Conservation (phyloP, 306 rosid species). For the Dalbergia oliveri region DNA sequence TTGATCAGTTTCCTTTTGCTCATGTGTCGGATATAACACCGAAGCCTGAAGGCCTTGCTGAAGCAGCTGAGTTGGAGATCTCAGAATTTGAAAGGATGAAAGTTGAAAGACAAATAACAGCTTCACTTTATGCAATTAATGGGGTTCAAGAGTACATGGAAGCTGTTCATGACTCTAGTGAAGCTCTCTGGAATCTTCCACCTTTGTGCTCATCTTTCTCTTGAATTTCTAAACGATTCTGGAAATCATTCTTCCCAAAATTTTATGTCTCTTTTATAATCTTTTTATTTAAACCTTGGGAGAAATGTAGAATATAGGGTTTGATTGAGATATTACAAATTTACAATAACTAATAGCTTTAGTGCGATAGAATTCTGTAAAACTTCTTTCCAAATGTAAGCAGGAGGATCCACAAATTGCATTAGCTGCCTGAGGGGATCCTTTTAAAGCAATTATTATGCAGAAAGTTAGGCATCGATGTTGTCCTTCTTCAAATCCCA, state of each 20-base stretch:
- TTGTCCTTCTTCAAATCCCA: not conserved
- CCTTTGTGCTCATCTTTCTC: slow-evolving; percentile 76
- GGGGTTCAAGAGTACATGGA: slow-evolving; percentile 88
- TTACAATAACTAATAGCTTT: slow-evolving; percentile 27
- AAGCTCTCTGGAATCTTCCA: slow-evolving; percentile 88
- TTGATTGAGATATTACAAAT: slow-evolving; percentile 42
- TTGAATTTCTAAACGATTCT: slow-evolving; percentile 46
- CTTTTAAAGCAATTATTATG: slow-evolving; percentile 30
- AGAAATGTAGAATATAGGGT: slow-evolving; percentile 28
- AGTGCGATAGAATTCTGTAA: slow-evolving; percentile 33
- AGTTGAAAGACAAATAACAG: slow-evolving; percentile 92
- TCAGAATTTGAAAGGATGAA: slow-evolving; percentile 85
- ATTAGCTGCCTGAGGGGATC: slow-evolving; percentile 25
- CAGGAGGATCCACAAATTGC: slow-evolving; percentile 42
- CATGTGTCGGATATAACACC: slow-evolving; percentile 60
- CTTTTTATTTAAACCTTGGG: slow-evolving; percentile 6
- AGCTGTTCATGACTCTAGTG: slow-evolving; percentile 73
- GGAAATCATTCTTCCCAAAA: slow-evolving; percentile 9
- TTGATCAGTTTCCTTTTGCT: slow-evolving; percentile 61
- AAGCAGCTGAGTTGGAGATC: slow-evolving; percentile 50
- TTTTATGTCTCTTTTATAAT: not conserved
- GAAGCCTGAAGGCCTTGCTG: slow-evolving; percentile 37
- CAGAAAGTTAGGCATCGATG: slow-evolving; percentile 27
- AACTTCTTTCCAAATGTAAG: slow-evolving; percentile 26
- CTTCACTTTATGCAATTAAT: slow-evolving; percentile 90